Evolutionary conservation across 2,329 filamentous ascomycete genomes (phyloP).

Genomic region (Tolypocladium paradoxum): DNA sequence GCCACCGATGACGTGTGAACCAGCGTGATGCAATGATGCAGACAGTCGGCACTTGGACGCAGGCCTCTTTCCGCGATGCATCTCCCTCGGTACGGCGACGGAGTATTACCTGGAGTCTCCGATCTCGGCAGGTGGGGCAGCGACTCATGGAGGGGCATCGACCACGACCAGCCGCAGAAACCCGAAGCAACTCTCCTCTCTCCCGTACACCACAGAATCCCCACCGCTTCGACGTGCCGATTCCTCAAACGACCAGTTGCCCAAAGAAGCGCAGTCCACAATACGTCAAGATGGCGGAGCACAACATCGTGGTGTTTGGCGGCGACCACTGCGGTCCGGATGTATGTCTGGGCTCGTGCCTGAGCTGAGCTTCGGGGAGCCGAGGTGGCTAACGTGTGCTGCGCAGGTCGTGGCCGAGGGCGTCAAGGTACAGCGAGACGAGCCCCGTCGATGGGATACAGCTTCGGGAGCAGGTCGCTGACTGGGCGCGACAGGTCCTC

Average conservation of each 20-base stretch:
- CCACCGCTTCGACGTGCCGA: not conserved
- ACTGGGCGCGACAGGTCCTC: conserved; percentile 48
- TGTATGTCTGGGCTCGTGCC: conserved; percentile 36
- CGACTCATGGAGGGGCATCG: not conserved
- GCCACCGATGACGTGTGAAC: not conserved
- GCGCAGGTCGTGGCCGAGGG: conserved; percentile 66
- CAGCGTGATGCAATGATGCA: not conserved
- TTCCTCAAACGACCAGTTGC: not conserved
- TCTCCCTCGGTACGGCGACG: not conserved
- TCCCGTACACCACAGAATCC: not conserved
- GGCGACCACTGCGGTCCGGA: conserved; percentile 83
- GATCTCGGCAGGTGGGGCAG: conserved; percentile 26
- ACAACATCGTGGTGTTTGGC: conserved; percentile 71
- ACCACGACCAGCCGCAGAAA: not conserved
- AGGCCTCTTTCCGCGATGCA: not conserved
- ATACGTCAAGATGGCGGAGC: conserved; percentile 45
- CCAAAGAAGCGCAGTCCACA: not conserved
- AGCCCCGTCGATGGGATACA: not conserved
- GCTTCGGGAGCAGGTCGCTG: not conserved
- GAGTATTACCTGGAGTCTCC: conserved; percentile 12
- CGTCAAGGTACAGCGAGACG: conserved; percentile 53
- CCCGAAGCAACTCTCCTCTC: not conserved
- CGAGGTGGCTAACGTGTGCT: conserved; percentile 8
- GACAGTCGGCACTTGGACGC: not conserved
- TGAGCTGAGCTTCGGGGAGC: conserved; percentile 1